Percentiles rank a stretch among this genome's conserved stretches.
Evolutionary conservation across 805 yeast species (phyloP).

Genomic region (Lipomyces mesembrius): DNA sequence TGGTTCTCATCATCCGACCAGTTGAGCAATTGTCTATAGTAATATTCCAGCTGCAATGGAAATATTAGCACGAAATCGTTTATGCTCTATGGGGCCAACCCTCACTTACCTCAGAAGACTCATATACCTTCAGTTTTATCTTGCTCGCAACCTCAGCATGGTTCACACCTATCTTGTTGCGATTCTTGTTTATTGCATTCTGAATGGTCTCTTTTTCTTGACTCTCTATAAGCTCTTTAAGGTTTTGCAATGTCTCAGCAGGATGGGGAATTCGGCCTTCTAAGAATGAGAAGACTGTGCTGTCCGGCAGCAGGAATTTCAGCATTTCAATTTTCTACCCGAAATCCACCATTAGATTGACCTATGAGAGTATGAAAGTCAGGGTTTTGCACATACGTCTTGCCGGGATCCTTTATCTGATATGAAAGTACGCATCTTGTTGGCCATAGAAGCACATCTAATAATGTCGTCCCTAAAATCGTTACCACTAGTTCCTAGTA

Average conservation of each 20-base stretch:
- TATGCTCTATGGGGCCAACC: background rate
- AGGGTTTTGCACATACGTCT: slow-evolving; percentile 27
- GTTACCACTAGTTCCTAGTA: background rate
- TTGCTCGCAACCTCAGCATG: slow-evolving; percentile 42
- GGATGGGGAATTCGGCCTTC: slow-evolving; percentile 43
- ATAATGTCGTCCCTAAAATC: slow-evolving; percentile 34
- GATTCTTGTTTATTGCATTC: slow-evolving; percentile 36
- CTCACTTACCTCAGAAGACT: slow-evolving; percentile 47
- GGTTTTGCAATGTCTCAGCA: slow-evolving; percentile 36
- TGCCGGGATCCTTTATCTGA: slow-evolving; percentile 28
- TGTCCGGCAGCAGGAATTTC: slow-evolving; percentile 43
- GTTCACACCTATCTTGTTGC: slow-evolving; percentile 39
- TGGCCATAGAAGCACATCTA: slow-evolving; percentile 39
- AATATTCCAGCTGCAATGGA: slow-evolving; percentile 48
- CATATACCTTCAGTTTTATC: slow-evolving; percentile 54
- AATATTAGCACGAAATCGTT: background rate
- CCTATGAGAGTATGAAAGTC: background rate
- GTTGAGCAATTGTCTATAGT: slow-evolving; percentile 63
- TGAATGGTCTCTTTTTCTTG: slow-evolving; percentile 39
- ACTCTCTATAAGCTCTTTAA: slow-evolving; percentile 49
- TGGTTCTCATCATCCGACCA: slow-evolving; percentile 62
- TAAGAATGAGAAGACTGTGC: slow-evolving; percentile 40
- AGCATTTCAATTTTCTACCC: slow-evolving; percentile 29
- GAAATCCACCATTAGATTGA: background rate
- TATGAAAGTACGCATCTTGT: slow-evolving; percentile 33